Evolutionary conservation across 2,329 filamentous ascomycete genomes (phyloP).

Genomic region (Rhexocercosporidium sp.): DNA sequence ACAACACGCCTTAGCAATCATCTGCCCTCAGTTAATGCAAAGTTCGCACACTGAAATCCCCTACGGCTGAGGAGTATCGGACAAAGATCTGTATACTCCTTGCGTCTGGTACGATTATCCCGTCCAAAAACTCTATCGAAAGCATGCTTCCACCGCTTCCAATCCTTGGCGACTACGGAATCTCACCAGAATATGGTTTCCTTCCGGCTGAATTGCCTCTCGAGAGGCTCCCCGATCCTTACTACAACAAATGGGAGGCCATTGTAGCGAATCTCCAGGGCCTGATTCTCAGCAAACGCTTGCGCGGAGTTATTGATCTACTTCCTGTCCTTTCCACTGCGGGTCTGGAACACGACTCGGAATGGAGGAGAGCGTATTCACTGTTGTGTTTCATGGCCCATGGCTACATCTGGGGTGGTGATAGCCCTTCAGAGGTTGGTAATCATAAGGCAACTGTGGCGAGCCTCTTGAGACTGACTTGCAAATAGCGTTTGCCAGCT

Average conservation of each 20-base stretch:
- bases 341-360: conserved; percentile 79
- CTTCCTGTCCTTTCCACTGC: conserved; percentile 84
- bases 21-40: conserved; percentile 31
- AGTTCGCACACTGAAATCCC: conserved; percentile 24
- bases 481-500: conserved; percentile 66
- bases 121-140: conserved; percentile 28
- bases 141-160: conserved; percentile 64
- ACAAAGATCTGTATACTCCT: conserved; percentile 64
- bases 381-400: conserved; percentile 91
- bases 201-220: conserved; percentile 82
- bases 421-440: conserved; percentile 74
- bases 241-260: conserved; percentile 95
- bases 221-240: conserved; percentile 80
- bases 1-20: not conserved
- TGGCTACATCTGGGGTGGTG: conserved; percentile 95
- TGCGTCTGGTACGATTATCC: conserved; percentile 58
- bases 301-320: conserved; percentile 78
- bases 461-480: conserved; percentile 25
- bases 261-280: conserved; percentile 85
- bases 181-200: conserved; percentile 82
- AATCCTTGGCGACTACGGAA: conserved; percentile 76
- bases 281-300: conserved; percentile 81
- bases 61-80: conserved; percentile 69
- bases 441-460: not conserved
- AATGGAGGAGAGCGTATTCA: conserved; percentile 94